Base-by-base conservation (phyloP, 192 early-diverging fungal genomes). In the Entomortierella beljakovae region DNA sequence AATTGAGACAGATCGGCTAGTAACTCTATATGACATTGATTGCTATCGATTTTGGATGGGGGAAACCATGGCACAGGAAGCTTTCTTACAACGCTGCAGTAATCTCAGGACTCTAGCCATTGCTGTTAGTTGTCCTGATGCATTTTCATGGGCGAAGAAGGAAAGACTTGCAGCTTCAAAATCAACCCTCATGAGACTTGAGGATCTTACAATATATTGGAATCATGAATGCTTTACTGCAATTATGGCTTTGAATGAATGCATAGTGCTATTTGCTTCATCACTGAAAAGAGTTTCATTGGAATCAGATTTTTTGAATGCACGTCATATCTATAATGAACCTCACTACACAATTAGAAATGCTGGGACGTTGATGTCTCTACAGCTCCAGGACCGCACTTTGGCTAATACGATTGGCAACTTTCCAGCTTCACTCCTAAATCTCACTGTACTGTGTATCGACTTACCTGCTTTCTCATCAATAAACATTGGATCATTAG, bases 21-120 rank as follows among this genome's bases (percentile, higher is more conserved):
- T 2, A 29, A 25, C 3, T 2, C 28, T 53, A 28, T 9, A 3
- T 28, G 51, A 53, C 28, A 29, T 2, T 3, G 22, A 28, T 6
- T 4, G 2, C 4, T 40, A 55, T 18, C 33, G 69, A 16, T 53
- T 46, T 7, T 40, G 57, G 1, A 8, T 34, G 2, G 69, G 53
- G 0, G 69, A 71, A 18, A 31, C 53, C 6, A 31, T 33, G 3
- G 51, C n/a, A 2, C 56, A 40, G 60, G 60, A 62, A 33, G 54
- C 25, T 13, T 71, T 71, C 50, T 22, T 71, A 3, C 33, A 29
- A 8, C 29, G 61, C 29, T 71, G 60, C 38, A 18, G 35, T 35
- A 26, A 29, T 29, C 32, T 71, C 37, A 20, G 25, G 7, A 15
- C 18, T 6, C 22, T 71, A 15, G 50, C 22, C 2, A 8, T 71